Conservation (phyloP, 805 yeast genomes). For the Ascoidea asiatica region DNA sequence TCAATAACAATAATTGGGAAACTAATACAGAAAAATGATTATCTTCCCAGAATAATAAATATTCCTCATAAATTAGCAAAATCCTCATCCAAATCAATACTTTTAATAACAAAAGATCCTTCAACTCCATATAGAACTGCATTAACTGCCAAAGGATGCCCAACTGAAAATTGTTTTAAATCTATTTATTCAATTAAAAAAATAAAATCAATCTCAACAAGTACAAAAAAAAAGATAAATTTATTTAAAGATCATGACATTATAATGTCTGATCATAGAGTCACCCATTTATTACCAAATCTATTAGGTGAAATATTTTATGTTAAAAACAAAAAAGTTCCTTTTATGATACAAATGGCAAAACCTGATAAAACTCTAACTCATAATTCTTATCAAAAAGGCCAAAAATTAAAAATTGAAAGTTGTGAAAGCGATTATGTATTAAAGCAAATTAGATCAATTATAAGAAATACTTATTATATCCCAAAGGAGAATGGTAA, state of each 20-base stretch:
- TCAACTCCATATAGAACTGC: constrained; percentile 38
- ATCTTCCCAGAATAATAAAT: constrained; percentile 38
- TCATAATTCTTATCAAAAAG: constrained; percentile 1
- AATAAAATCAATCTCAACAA: constrained; percentile 23
- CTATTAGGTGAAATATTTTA: constrained; percentile 50
- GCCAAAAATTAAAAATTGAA: constrained; percentile 36
- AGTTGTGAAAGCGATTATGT: constrained; percentile 56
- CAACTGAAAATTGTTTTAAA: constrained; percentile 48
- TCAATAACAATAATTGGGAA: constrained; percentile 35
- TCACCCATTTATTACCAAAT: constrained; percentile 44
- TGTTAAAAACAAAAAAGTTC: constrained; percentile 50
- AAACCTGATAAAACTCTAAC: constrained; percentile 6
- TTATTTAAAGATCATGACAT: constrained; percentile 48
- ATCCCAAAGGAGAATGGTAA: constrained; percentile 47
- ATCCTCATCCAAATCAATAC: constrained; percentile 33
- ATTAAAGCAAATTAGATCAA: constrained; percentile 47
- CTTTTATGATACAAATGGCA: constrained; percentile 51
- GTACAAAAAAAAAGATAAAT: constrained; percentile 28
- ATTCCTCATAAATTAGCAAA: constrained; percentile 36
- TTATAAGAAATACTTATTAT: constrained; percentile 48
- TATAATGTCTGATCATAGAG: constrained; percentile 55
- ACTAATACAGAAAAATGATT: constrained; percentile 29
- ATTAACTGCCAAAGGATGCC: constrained; percentile 32
- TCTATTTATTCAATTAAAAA: constrained; percentile 48
- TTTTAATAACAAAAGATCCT: constrained; percentile 67